Evolutionary conservation across 345 rosid species (phyloP).

Genomic region (Citrus sp.): DNA sequence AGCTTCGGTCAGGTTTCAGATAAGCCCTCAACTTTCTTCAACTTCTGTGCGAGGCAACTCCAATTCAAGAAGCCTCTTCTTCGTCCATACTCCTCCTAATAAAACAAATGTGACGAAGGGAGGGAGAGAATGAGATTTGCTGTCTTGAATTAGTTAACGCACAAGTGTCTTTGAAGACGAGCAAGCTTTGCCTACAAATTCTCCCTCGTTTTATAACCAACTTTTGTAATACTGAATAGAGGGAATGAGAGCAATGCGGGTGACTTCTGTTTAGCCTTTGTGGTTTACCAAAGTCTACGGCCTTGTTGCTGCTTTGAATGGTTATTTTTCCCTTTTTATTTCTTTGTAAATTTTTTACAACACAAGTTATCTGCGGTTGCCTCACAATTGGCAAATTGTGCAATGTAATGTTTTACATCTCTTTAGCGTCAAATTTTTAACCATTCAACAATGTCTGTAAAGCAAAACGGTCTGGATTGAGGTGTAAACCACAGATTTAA

Average conservation of each 20-base stretch:
- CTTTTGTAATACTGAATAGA: not conserved
- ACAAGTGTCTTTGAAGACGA: no score
- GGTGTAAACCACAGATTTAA: not conserved
- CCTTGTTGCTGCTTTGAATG: not conserved
- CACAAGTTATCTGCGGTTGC: not conserved
- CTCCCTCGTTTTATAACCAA: not conserved
- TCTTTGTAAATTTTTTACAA: not conserved
- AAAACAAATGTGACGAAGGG: not conserved
- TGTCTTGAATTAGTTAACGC: not conserved
- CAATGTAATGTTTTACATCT: not conserved
- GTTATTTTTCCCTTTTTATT: not conserved
- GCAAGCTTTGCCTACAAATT: not conserved
- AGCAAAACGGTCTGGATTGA: not conserved
- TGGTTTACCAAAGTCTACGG: slow-evolving; percentile 31
- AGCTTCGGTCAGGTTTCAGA: not conserved
- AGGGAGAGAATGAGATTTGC: not conserved
- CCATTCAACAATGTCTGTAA: not conserved
- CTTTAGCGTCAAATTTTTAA: not conserved
- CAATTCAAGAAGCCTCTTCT: not conserved
- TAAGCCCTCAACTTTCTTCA: slow-evolving; percentile 3
- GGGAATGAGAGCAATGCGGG: slow-evolving; percentile 5
- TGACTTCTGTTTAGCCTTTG: slow-evolving; percentile 23
- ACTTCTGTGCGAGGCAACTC: not conserved
- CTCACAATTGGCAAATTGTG: not conserved
- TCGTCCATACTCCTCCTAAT: not conserved